A percentile compares a stretch with the other conserved stretches of the same genome.
Conservation (phyloP, 140 eudicot species). For the Stevia rebaudiana region DNA sequence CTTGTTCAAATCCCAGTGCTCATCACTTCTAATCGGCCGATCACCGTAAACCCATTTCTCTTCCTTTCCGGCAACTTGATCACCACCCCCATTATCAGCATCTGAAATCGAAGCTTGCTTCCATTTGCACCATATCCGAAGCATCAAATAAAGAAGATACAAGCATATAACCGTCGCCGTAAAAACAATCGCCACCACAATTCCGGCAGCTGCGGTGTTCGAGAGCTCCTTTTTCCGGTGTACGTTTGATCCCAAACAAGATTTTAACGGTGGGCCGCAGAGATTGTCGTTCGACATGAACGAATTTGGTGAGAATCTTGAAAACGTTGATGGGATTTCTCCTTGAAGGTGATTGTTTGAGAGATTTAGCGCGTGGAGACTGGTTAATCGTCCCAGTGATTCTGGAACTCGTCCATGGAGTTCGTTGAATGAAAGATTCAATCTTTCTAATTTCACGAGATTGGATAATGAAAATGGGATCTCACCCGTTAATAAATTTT, state of each 20-base stretch:
- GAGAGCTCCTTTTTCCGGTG: constrained; percentile 41
- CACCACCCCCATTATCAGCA: constrained; percentile 18
- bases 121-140: constrained; percentile 90
- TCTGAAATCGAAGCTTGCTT: constrained; percentile 61
- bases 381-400: constrained; percentile 69
- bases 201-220: constrained; percentile 60
- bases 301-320: constrained; percentile 57
- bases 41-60: constrained; percentile 60
- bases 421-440: constrained; percentile 68
- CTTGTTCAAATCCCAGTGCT: constrained; percentile 52
- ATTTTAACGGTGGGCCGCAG: constrained; percentile 62
- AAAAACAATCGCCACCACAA: constrained; percentile 78
- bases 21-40: constrained; percentile 43
- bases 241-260: constrained; percentile 36
- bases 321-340: constrained; percentile 59
- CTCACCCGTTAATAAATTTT: constrained; percentile 50
- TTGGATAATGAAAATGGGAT: constrained; percentile 66
- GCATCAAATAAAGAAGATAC: constrained; percentile 66
- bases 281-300: constrained; percentile 50
- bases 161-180: constrained; percentile 75
- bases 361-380: constrained; percentile 72
- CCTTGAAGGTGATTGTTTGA: constrained; percentile 75
- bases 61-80: constrained; percentile 29
- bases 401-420: constrained; percentile 60
- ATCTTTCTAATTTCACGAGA: constrained; percentile 62